Base-by-base conservation (phyloP, 116 monocot species). In the Iris pallida region DNA sequence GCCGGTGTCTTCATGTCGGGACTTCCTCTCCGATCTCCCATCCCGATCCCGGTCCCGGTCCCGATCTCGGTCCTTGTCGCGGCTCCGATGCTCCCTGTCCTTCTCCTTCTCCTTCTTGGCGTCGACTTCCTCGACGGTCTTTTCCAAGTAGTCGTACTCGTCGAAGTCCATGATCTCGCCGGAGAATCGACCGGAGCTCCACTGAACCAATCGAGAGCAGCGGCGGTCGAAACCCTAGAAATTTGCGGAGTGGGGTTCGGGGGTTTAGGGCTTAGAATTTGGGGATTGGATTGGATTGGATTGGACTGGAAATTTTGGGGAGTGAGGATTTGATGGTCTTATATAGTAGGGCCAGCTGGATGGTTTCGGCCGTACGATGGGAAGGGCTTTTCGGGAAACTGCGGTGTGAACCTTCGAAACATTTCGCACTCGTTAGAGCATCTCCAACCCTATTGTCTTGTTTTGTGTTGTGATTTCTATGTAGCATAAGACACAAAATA, bases 81-180 rank as follows among this genome's bases (percentile, higher is more conserved):
- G 64, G 43, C 30, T 64, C 10, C 75, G 62, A 20, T 53, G 20
- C n/a, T 59, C 66, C 20, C 20, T 2, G 9, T 65, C 43, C 8
- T 52, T 19, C 41, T 57, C 61, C 51, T 63, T 69, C 5, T 74
- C 71, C 53, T 70, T 71, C 0, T 15, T 19, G 66, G 66, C 60
- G 42, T 46, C 59, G 46, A 60, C 30, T 13, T 66, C 66, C 42
- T 70, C 80, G 13, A 61, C 80, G 10, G 75, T 40, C 20, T 70
- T 66, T 70, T 70, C 75, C 47, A 75, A 63, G 66, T 75, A 75
- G 9, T 69, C 80, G 57, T 74, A 71, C 55, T 80, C 80, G 71
- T 74, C 74, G 64, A 70, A 75, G 6, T 70, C 80, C 80, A 80
- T 75, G n/a, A 3, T 20, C 20, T 30, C 30, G 30, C 30, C 7